phyloP scores from a whole-genome alignment of 192 early-diverging fungal species.

The Paraglomus occultum region DNA sequence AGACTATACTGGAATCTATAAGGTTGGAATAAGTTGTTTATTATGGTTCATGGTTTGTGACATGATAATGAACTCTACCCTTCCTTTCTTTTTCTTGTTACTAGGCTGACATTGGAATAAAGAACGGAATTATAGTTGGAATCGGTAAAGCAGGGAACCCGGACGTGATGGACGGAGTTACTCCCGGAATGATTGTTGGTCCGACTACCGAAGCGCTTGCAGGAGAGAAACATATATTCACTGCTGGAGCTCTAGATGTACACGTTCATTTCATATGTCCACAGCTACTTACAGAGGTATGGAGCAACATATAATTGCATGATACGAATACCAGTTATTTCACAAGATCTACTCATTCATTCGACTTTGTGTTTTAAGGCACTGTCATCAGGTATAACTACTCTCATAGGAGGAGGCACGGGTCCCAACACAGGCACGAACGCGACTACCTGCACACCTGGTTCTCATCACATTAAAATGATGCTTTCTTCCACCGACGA shows the following conservation, averaged over 20 bases:
- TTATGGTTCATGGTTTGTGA: neutral
- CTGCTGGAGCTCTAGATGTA: slow-evolving; percentile 90
- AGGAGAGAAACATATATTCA: slow-evolving; percentile 88
- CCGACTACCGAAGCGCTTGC: slow-evolving; percentile 88
- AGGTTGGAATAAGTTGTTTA: slow-evolving; percentile 45
- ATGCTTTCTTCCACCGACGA: slow-evolving; percentile 91
- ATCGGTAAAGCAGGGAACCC: slow-evolving; percentile 99
- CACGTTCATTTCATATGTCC: slow-evolving; percentile 98
- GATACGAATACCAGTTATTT: no score
- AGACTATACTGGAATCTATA: slow-evolving; percentile 94
- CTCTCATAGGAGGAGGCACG: slow-evolving; percentile 86
- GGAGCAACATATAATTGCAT: no score
- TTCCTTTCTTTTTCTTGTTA: slow-evolving; percentile 5
- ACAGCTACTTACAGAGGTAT: slow-evolving; percentile 78
- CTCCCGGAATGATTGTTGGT: slow-evolving; percentile 86
- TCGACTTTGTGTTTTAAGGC: slow-evolving; percentile 49
- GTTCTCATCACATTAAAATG: slow-evolving; percentile 74
- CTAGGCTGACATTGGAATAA: slow-evolving; percentile 94
- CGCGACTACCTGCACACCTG: slow-evolving; percentile 95
- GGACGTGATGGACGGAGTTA: slow-evolving; percentile 93
- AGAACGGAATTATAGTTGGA: slow-evolving; percentile 78
- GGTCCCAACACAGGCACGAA: slow-evolving; percentile 97
- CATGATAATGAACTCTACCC: neutral
- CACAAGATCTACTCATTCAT: slow-evolving; percentile 15
- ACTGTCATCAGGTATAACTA: slow-evolving; percentile 75